A percentile compares a stretch with the other conserved stretches of the same genome.
phyloP scores from a whole-genome alignment of 306 rosid genomes.

The Vigna hirtella region DNA sequence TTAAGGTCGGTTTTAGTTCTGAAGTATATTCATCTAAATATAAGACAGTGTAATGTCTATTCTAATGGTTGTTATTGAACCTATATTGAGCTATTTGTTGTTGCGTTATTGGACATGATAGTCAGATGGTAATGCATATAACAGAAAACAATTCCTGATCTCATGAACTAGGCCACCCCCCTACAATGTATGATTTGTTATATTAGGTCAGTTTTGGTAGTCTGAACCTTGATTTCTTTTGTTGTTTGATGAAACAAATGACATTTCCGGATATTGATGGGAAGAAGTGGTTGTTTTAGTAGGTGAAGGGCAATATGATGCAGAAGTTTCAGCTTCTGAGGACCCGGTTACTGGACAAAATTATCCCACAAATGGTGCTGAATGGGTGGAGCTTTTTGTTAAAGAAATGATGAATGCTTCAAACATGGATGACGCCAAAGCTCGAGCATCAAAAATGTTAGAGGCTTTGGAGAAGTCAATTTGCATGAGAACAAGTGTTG shows the following conservation, averaged over 20 bases:
- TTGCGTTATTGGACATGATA: no score
- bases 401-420: slow-evolving; percentile 84
- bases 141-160: no score
- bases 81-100: no score
- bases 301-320: slow-evolving; percentile 52
- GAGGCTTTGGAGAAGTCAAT: slow-evolving; percentile 82
- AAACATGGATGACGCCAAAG: slow-evolving; percentile 78
- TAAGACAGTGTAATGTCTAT: no score
- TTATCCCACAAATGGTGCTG: slow-evolving; percentile 67
- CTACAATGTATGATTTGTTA: no score
- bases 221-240: no score
- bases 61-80: no score
- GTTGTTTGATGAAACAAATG: background rate
- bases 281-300: slow-evolving; percentile 21
- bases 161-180: no score
- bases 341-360: slow-evolving; percentile 44
- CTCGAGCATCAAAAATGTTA: slow-evolving; percentile 80
- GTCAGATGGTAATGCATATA: no score
- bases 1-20: background rate
- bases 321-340: slow-evolving; percentile 51
- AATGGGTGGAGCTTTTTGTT: slow-evolving; percentile 87
- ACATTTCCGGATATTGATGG: background rate
- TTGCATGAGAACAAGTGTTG: slow-evolving; percentile 59
- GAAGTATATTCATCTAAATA: background rate
- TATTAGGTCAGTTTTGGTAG: no score